phyloP scores from a whole-genome alignment of 257 asterid species.

The Anisodus tanguticus region DNA sequence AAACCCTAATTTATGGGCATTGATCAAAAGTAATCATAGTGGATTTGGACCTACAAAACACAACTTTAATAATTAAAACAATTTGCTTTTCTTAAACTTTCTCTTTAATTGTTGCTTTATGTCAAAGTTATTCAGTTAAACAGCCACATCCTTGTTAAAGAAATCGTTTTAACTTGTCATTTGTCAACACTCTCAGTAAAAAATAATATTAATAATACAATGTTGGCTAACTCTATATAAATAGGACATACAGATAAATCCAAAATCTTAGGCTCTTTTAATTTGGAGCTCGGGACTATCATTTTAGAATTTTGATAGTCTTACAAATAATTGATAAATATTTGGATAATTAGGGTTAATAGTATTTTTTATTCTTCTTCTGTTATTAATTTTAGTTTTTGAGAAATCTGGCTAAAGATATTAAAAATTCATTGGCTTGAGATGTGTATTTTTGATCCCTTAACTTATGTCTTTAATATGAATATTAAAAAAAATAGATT shows the following conservation, averaged over 20 bases:
- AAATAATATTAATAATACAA: constrained; percentile 13
- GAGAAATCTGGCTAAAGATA: no score
- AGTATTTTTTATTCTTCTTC: no score
- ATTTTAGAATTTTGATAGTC: no score
- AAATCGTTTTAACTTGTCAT: constrained; percentile 4
- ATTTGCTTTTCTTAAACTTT: constrained; percentile 41
- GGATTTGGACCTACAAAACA: constrained; percentile 43
- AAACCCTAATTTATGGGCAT: constrained; percentile 39
- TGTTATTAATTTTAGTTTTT: no score
- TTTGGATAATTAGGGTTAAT: no score
- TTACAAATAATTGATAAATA: no score
- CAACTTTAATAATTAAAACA: constrained; percentile 45
- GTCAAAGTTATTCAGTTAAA: constrained; percentile 61
- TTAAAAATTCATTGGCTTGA: no score
- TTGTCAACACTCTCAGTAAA: constrained; percentile 7
- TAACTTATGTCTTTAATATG: no score
- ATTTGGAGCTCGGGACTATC: neutral
- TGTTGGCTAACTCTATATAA: neutral
- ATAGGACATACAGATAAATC: neutral
- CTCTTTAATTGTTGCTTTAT: constrained; percentile 39
- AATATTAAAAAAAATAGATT: no score
- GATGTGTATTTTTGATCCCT: no score
- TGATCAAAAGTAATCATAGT: constrained; percentile 39
- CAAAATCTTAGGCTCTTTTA: neutral
- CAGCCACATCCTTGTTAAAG: constrained; percentile 32